Conservation (phyloP, 2,329 filamentous ascomycete species). For the Calonectria pteridis region DNA sequence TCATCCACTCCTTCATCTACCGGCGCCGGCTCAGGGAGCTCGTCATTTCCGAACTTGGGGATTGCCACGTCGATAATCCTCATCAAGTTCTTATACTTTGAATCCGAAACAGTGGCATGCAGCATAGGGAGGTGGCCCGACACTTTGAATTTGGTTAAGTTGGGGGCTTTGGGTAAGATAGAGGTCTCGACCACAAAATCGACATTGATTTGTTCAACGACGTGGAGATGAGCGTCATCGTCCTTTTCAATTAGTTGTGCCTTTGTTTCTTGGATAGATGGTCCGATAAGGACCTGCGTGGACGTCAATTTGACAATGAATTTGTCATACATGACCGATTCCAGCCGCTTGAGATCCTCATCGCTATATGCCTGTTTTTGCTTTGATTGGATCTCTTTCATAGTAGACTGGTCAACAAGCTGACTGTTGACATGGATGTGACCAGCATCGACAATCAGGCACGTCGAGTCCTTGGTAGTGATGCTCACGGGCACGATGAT, state of each 20-base stretch:
- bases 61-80: constrained; percentile 95
- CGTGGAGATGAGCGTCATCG: constrained; percentile 80
- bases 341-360: constrained; percentile 87
- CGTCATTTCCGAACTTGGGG: constrained; percentile 76
- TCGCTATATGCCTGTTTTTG: constrained; percentile 89
- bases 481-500: constrained; percentile 98
- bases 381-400: constrained; percentile 91
- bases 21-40: constrained; percentile 32
- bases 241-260: constrained; percentile 79
- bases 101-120: constrained; percentile 91
- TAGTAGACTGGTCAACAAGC: constrained; percentile 89
- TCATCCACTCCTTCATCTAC: constrained; percentile 42
- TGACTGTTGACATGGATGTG: constrained; percentile 96
- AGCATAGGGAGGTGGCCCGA: constrained; percentile 93
- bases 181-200: constrained; percentile 97
- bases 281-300: constrained; percentile 94
- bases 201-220: constrained; percentile 97
- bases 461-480: constrained; percentile 82
- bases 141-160: constrained; percentile 90
- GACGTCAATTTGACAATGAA: constrained; percentile 94
- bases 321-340: constrained; percentile 97
- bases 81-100: constrained; percentile 98
- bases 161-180: constrained; percentile 95
- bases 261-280: constrained; percentile 91
- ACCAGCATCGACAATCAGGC: constrained; percentile 94